These are phyloP conservation scores for Glycine tomentella DNA, from an alignment of 306 rosid genomes.

Conservation along the genomic window DNA sequence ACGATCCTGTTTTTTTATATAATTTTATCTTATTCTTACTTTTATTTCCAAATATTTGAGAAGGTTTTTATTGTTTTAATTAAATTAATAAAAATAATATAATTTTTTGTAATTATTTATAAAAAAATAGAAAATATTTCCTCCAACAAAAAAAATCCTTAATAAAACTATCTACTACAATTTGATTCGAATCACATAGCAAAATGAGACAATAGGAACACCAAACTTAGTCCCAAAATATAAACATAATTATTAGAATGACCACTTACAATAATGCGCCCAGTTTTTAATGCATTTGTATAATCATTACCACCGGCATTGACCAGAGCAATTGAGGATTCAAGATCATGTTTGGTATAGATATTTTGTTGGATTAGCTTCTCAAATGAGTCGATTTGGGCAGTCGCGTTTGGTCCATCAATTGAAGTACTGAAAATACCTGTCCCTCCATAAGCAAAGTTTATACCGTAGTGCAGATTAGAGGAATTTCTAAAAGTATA, in stretches of 20 bases:
- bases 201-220: background rate
- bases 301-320: conserved; percentile 50
- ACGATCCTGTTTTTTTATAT: no score
- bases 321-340: conserved; percentile 46
- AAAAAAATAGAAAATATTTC: no score
- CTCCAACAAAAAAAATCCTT: no score
- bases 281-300: background rate
- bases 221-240: background rate
- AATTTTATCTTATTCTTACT: no score
- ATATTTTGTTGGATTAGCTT: conserved; percentile 53
- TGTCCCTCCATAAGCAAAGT: conserved; percentile 54
- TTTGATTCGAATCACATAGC: background rate
- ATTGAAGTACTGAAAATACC: conserved; percentile 45
- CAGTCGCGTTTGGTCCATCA: conserved; percentile 50
- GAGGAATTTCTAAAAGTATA: conserved; percentile 28
- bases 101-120: no score
- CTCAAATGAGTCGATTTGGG: conserved; percentile 49
- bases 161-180: background rate
- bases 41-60: no score
- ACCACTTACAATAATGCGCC: conserved; percentile 26
- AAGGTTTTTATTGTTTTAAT: no score
- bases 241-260: background rate
- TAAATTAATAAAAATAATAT: no score
- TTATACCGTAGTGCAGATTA: conserved; percentile 23
- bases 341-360: conserved; percentile 54